Evolutionary conservation across 2,329 filamentous ascomycete genomes (phyloP).

Genomic region (Corinectria fuckeliana): DNA sequence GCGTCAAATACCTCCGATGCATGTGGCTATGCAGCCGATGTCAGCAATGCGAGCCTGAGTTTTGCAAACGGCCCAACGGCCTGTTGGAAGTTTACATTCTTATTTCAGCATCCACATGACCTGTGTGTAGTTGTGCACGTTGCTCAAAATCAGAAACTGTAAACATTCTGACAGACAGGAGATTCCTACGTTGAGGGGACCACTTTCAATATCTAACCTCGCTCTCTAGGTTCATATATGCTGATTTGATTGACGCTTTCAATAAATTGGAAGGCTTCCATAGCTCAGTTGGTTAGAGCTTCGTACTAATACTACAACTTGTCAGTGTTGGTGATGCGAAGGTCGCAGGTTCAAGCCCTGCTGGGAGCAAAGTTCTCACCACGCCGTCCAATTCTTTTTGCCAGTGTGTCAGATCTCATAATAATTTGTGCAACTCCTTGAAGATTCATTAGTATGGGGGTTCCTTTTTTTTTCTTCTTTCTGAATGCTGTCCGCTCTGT

Average conservation of each 20-base stretch:
- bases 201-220: not conserved
- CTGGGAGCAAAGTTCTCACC: constrained; percentile 35
- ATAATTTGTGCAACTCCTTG: not conserved
- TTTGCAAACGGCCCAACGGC: not conserved
- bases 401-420: not conserved
- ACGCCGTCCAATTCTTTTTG: constrained; percentile 26
- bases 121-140: not conserved
- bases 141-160: not conserved
- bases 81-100: not conserved
- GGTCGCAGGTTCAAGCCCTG: constrained; percentile 41
- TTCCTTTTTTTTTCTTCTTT: not conserved
- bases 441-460: not conserved
- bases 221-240: not conserved
- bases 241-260: not conserved
- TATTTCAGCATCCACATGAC: not conserved
- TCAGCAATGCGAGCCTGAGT: not conserved
- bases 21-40: not conserved
- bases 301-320: constrained; percentile 37
- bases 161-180: no score
- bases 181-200: not conserved
- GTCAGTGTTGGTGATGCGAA: constrained; percentile 35
- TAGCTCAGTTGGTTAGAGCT: constrained; percentile 42
- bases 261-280: constrained; percentile 34
- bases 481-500: no score
- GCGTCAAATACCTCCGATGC: not conserved